Evolutionary conservation across 2,329 filamentous ascomycete genomes (phyloP).

Genomic region (Parastagonospora nodorum): DNA sequence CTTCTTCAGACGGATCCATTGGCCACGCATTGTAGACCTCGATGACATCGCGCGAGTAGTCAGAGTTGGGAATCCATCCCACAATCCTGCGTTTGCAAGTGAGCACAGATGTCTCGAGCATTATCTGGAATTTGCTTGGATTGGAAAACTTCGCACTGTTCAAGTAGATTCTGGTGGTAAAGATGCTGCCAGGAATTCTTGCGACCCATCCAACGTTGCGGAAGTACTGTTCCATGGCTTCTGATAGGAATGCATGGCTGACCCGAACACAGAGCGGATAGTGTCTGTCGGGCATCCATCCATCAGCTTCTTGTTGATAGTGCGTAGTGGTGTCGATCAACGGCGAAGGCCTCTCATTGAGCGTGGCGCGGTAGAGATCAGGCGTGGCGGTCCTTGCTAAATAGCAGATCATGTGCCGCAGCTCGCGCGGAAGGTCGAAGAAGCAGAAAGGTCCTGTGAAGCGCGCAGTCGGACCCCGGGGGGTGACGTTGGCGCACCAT

Average conservation of each 20-base stretch:
- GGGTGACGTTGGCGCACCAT: neutral
- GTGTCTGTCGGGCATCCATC: too few relatives aligned
- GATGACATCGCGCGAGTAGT: neutral
- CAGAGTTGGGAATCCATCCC: too few relatives aligned
- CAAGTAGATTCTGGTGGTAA: neutral
- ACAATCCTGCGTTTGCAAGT: too few relatives aligned
- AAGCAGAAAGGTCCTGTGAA: neutral
- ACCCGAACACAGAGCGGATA: neutral
- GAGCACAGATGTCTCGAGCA: too few relatives aligned
- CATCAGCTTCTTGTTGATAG: neutral
- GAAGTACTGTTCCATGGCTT: neutral
- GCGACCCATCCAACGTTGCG: neutral
- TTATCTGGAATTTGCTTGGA: neutral
- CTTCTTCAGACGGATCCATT: neutral
- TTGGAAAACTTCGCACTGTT: neutral
- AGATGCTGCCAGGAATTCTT: neutral
- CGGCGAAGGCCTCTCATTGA: neutral
- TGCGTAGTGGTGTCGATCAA: neutral
- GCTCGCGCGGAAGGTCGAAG: neutral
- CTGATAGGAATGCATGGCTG: neutral
- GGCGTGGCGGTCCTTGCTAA: neutral
- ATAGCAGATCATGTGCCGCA: neutral
- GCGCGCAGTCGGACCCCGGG: neutral
- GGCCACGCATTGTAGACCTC: neutral
- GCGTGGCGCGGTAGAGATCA: neutral